Evolutionary conservation across 805 yeast species (phyloP).

Genomic region (Scheffersomyces spartinae): DNA sequence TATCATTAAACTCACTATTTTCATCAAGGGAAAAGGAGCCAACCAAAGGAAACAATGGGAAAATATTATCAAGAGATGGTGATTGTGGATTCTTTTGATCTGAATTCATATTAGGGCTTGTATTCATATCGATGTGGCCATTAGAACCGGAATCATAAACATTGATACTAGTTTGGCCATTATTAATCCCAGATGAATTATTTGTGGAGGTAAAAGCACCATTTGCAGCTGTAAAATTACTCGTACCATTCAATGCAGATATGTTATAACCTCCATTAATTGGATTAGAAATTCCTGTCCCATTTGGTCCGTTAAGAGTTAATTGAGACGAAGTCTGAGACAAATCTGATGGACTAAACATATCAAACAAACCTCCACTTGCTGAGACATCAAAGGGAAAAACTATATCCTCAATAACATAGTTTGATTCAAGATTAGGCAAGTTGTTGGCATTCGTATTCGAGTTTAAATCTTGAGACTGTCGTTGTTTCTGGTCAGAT

Average conservation of each 20-base stretch:
- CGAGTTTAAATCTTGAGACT: no score
- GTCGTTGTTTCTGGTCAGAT: no score
- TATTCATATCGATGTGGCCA: slow-evolving; percentile 1
- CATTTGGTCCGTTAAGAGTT: no score
- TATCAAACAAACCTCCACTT: slow-evolving; percentile 17
- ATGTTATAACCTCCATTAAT: no score
- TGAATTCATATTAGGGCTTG: background rate
- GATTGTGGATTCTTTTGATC: background rate
- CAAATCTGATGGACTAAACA: slow-evolving; percentile 11
- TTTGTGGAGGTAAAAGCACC: no score
- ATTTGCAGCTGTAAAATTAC: no score
- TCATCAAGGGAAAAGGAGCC: slow-evolving; percentile 26
- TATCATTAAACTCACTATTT: no score
- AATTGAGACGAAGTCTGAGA: no score
- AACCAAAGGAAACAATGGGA: slow-evolving; percentile 32
- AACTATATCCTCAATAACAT: slow-evolving; percentile 18
- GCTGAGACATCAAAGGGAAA: slow-evolving; percentile 19
- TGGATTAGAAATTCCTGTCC: no score
- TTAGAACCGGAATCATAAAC: background rate
- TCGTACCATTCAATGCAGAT: no score
- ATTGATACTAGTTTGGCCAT: background rate
- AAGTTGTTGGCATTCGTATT: no score
- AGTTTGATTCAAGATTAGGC: slow-evolving; percentile 8
- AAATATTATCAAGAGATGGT: slow-evolving; percentile 16
- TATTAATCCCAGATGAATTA: background rate